Conservation (phyloP, 2,329 filamentous ascomycete genomes). For the Aspergillus pseudonomiae region DNA sequence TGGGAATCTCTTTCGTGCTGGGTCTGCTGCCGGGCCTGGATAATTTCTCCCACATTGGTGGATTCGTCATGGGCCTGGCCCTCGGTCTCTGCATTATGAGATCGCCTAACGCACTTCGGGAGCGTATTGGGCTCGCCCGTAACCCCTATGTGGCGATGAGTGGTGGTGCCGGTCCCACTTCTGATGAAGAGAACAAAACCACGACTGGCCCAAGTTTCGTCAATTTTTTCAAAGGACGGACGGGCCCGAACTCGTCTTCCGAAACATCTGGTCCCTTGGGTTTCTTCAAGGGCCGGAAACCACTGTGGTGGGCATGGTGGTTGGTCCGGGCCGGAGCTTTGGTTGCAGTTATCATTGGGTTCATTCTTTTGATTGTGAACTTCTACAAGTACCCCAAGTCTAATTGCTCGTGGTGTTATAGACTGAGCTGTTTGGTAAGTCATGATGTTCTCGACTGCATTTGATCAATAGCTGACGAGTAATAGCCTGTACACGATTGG, state of each 20-base stretch:
- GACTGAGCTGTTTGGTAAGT: slow-evolving; percentile 88
- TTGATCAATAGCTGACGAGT: slow-evolving; percentile 15
- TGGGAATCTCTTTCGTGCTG: slow-evolving; percentile 87
- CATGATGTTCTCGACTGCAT: background rate
- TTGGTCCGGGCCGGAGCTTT: slow-evolving; percentile 77
- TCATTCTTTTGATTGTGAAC: slow-evolving; percentile 84
- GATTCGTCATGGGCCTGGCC: slow-evolving; percentile 87
- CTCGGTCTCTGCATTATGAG: slow-evolving; percentile 86
- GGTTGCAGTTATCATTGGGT: slow-evolving; percentile 78
- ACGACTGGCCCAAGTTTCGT: slow-evolving; percentile 65
- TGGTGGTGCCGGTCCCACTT: slow-evolving; percentile 43
- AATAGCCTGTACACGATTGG: slow-evolving; percentile 49
- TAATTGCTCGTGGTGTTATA: slow-evolving; percentile 90
- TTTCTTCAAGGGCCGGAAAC: slow-evolving; percentile 91
- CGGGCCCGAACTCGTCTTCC: slow-evolving; percentile 58
- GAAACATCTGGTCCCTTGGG: slow-evolving; percentile 44
- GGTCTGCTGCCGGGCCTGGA: slow-evolving; percentile 90
- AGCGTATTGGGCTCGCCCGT: slow-evolving; percentile 69
- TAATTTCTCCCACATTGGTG: slow-evolving; percentile 97
- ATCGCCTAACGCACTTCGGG: slow-evolving; percentile 78
- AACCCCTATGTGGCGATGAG: slow-evolving; percentile 72
- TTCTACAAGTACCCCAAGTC: slow-evolving; percentile 77
- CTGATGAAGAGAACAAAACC: slow-evolving; percentile 46
- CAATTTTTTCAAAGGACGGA: slow-evolving; percentile 42
- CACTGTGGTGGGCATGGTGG: slow-evolving; percentile 98